Conservation (phyloP, 208 protist genomes). For the Crithidia fasciculata region DNA sequence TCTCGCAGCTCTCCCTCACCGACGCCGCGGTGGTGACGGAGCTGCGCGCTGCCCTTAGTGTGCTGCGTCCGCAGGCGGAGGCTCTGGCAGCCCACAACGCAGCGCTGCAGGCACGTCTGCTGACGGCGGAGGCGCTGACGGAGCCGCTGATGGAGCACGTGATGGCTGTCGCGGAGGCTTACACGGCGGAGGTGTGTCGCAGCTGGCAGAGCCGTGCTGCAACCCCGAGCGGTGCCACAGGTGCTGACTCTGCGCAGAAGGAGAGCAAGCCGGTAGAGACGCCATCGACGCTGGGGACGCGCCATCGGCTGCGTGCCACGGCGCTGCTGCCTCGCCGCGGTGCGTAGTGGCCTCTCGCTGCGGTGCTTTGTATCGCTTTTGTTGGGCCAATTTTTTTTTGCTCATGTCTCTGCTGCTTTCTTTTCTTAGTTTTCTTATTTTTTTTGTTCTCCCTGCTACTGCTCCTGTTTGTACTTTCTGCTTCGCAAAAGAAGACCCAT, state of each 20-base stretch:
- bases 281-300: constrained; percentile 3
- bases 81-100: constrained; percentile 29
- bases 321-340: background rate
- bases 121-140: constrained; percentile 6
- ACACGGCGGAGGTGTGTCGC: constrained; percentile 23
- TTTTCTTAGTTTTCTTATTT: too few relatives aligned
- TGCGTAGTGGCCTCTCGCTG: too few relatives aligned
- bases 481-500: background rate
- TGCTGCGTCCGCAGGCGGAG: constrained; percentile 22
- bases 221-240: too few relatives aligned
- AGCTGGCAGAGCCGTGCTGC: background rate
- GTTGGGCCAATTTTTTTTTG: background rate
- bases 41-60: constrained; percentile 21
- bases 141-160: constrained; percentile 28
- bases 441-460: background rate
- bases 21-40: constrained; percentile 17
- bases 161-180: constrained; percentile 7
- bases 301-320: constrained; percentile 1
- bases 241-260: too few relatives aligned
- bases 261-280: too few relatives aligned
- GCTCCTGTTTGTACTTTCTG: background rate
- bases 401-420: too few relatives aligned
- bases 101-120: constrained; percentile 22
- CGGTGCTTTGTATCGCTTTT: too few relatives aligned
- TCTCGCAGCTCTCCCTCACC: constrained; percentile 5